phyloP scores from a whole-genome alignment of 805 yeast genomes.

The Starmera amethionina region DNA sequence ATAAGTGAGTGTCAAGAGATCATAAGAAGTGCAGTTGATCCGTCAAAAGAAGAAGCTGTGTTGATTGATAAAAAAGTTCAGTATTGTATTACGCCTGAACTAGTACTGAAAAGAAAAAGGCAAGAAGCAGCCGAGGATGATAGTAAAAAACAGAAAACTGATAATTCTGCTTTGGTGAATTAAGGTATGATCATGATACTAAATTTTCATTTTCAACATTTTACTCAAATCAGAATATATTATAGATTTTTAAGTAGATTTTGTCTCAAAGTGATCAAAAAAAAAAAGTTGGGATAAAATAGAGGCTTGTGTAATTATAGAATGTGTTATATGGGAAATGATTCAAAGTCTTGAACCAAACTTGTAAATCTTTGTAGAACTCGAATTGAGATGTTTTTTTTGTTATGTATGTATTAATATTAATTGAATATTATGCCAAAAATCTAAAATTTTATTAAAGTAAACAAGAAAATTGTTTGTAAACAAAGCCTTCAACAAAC shows the following conservation, averaged over 20 bases:
- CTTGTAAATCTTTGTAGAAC: too few relatives aligned
- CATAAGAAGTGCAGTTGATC: conserved; percentile 32
- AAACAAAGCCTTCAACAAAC: too few relatives aligned
- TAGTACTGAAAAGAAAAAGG: conserved; percentile 37
- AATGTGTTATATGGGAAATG: too few relatives aligned
- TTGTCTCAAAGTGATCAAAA: not conserved
- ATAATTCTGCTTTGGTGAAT: not conserved
- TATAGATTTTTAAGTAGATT: not conserved
- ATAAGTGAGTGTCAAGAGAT: conserved; percentile 38
- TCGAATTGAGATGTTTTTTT: not conserved
- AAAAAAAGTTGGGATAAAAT: too few relatives aligned
- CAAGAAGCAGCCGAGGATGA: conserved; percentile 19
- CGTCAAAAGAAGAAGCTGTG: conserved; percentile 53
- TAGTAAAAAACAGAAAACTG: conserved; percentile 17
- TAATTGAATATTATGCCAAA: too few relatives aligned
- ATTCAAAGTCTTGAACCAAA: too few relatives aligned
- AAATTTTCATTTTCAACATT: too few relatives aligned
- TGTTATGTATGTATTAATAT: not conserved
- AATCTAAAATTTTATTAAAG: too few relatives aligned
- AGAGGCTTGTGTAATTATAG: too few relatives aligned
- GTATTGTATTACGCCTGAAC: conserved; percentile 49
- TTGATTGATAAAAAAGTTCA: conserved; percentile 54
- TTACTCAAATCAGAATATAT: too few relatives aligned
- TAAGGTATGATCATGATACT: too few relatives aligned
- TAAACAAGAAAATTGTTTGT: not conserved